Evolutionary conservation across 1,139 yeast species (phyloP).

Genomic region (Debaryomyces sp.): DNA sequence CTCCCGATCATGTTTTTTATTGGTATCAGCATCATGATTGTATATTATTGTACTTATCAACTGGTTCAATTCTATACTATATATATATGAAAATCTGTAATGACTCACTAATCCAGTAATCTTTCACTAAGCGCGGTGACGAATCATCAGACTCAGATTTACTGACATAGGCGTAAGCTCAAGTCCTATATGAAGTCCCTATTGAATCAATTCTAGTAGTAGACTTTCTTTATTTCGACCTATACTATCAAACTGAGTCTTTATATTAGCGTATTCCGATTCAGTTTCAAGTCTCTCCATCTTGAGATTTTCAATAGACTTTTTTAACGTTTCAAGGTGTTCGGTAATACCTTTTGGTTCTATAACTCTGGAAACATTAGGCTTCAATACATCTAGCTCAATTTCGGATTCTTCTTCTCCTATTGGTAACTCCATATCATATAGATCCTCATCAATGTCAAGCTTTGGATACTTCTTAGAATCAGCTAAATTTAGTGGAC

Average conservation of each 20-base stretch:
- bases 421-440: conserved; percentile 25
- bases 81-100: conserved; percentile 4
- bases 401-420: conserved; percentile 11
- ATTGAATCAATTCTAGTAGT: background rate
- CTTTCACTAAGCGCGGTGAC: conserved; percentile 24
- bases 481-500: conserved; percentile 3
- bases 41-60: background rate
- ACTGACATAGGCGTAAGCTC: background rate
- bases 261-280: background rate
- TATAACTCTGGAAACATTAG: background rate
- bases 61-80: conserved; percentile 4
- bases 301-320: background rate
- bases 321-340: conserved; percentile 1
- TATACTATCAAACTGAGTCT: background rate
- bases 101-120: conserved; percentile 29
- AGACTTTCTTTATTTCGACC: background rate
- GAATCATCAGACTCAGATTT: conserved; percentile 13
- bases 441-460: conserved; percentile 18
- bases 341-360: background rate
- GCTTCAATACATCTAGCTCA: background rate
- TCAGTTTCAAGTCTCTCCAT: background rate
- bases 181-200: background rate
- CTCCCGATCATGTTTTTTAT: conserved; percentile 4
- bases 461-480: background rate
- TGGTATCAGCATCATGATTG: conserved; percentile 4